Conservation (phyloP, 2,329 filamentous ascomycete genomes). For the Fusarium sp. region DNA sequence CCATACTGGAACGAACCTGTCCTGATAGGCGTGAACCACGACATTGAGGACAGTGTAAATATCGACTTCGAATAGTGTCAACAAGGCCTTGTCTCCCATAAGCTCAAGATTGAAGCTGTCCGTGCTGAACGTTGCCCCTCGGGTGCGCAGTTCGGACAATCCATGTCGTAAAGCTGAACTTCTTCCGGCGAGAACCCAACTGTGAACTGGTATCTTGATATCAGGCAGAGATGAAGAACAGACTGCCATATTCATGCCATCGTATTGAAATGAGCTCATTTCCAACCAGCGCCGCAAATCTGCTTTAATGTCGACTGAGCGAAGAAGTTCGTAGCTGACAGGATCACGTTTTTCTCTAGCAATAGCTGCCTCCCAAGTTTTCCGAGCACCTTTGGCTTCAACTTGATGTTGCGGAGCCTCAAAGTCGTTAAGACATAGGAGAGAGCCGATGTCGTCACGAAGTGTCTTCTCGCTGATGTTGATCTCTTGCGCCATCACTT, state of each 20-base stretch:
- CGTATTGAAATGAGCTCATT: constrained; percentile 55
- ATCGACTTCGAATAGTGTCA: constrained; percentile 79
- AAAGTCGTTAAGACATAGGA: constrained; percentile 78
- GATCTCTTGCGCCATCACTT: constrained; percentile 81
- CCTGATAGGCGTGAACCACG: constrained; percentile 83
- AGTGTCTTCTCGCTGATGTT: constrained; percentile 75
- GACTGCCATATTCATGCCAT: constrained; percentile 61
- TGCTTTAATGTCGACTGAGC: constrained; percentile 74
- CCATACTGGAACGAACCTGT: constrained; percentile 87
- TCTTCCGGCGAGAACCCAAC: constrained; percentile 82
- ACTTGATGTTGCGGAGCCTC: constrained; percentile 56
- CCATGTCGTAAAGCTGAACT: constrained; percentile 76
- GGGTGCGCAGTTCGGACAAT: constrained; percentile 67
- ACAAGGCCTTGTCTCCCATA: constrained; percentile 63
- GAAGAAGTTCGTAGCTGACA: constrained; percentile 67
- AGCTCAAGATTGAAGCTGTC: constrained; percentile 54
- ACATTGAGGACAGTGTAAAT: constrained; percentile 84
- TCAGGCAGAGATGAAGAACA: constrained; percentile 74
- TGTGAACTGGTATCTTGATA: constrained; percentile 82
- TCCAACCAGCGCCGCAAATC: constrained; percentile 69
- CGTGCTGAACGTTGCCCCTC: constrained; percentile 36
- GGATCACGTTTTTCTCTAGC: constrained; percentile 62
- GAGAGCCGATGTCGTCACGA: constrained; percentile 78
- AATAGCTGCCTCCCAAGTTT: constrained; percentile 53
- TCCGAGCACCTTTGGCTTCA: constrained; percentile 57